Conservation (phyloP, 768 basidiomycete species). For the Russula ochroleuca region DNA sequence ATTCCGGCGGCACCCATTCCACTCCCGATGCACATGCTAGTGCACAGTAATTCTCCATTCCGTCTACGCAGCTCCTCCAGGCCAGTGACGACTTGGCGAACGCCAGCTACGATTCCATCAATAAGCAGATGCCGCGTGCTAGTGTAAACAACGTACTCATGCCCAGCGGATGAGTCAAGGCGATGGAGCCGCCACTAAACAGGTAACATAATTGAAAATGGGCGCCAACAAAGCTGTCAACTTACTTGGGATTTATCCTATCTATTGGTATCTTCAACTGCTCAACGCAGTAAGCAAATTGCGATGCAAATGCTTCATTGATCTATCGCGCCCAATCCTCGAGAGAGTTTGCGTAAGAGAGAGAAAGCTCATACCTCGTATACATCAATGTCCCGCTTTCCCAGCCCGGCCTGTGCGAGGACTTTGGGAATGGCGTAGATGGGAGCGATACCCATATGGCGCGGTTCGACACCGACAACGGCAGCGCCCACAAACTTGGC, state of each 20-base stretch:
- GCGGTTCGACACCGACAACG: conserved; percentile 77
- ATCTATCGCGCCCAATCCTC: conserved; percentile 44
- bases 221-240: conserved; percentile 17
- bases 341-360: neutral
- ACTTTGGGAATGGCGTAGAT: conserved; percentile 68
- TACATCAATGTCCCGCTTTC: conserved; percentile 68
- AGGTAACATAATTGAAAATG: conserved; percentile 10
- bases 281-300: conserved; percentile 90
- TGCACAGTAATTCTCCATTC: conserved; percentile 67
- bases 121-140: conserved; percentile 24
- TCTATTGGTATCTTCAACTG: conserved; percentile 68
- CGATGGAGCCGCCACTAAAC: conserved; percentile 77
- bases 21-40: conserved; percentile 78
- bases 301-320: conserved; percentile 89
- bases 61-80: conserved; percentile 72
- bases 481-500: conserved; percentile 79
- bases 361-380: conserved; percentile 53
- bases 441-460: conserved; percentile 75
- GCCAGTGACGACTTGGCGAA: conserved; percentile 86
- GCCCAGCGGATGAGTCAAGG: conserved; percentile 75
- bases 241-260: conserved; percentile 83
- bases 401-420: conserved; percentile 55
- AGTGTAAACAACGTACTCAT: conserved; percentile 55
- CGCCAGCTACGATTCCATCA: conserved; percentile 51
- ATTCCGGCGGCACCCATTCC: conserved; percentile 87